A percentile compares a stretch with the other conserved stretches of the same genome.
Evolutionary conservation across 2,329 filamentous ascomycete genomes (phyloP).

Genomic region (Aspergillus sp.): DNA sequence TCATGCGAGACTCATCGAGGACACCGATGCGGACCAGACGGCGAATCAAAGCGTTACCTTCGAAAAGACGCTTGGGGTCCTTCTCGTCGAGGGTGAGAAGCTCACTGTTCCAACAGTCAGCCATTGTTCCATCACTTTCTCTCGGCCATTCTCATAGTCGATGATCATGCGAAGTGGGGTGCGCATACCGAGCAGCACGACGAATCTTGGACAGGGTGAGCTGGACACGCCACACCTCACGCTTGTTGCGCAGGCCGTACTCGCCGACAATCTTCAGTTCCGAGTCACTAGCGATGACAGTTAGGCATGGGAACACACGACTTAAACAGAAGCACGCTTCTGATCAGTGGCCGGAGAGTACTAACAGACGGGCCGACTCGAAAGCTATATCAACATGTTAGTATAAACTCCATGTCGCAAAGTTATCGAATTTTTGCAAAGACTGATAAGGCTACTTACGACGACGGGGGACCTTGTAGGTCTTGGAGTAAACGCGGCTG

Average conservation of each 20-base stretch:
- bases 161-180: not conserved
- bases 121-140: not conserved
- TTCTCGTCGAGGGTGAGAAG: constrained; percentile 99
- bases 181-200: constrained; percentile 96
- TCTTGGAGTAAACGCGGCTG: constrained; percentile 89
- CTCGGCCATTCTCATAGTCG: not conserved
- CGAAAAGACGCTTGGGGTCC: constrained; percentile 99
- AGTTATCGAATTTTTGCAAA: constrained; percentile 17
- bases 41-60: constrained; percentile 99
- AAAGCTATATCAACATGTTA: constrained; percentile 62
- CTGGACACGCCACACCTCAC: constrained; percentile 99
- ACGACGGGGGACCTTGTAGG: constrained; percentile 96
- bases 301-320: constrained; percentile 73
- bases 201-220: constrained; percentile 99
- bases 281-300: constrained; percentile 81
- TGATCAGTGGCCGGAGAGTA: constrained; percentile 91
- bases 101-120: constrained; percentile 65
- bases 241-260: constrained; percentile 99
- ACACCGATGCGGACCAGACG: constrained; percentile 99
- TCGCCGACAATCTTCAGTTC: constrained; percentile 99
- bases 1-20: constrained; percentile 99
- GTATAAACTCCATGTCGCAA: constrained; percentile 23
- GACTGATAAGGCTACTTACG: constrained; percentile 51
- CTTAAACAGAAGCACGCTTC: constrained; percentile 96
- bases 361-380: constrained; percentile 99